Base-by-base conservation (phyloP, 2,329 filamentous ascomycete species). In the Ceratocystiopsis sp. region DNA sequence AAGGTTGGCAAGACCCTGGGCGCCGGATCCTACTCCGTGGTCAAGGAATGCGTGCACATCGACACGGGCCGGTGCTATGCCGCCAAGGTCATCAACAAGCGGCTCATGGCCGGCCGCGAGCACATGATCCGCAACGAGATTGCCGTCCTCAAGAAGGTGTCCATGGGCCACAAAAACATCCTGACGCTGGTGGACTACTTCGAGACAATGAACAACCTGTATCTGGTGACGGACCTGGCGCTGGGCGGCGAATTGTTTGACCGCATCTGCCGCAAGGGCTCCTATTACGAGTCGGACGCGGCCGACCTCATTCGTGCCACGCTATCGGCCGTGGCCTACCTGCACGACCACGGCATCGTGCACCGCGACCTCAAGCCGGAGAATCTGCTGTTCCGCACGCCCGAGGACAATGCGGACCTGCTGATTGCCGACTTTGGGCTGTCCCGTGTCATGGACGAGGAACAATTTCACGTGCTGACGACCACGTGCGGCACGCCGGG, bases 41-140 rank as follows among this genome's bases (percentile, higher is more conserved):
- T 98, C 49, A 96, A 96, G 62, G 91, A 98, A 66, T 98, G 91
- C 59, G 87, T 96, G 25, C 91, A 98, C 60, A 96, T 96, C 56
- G 89, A 96, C 54, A 96, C 91, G 0, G 89, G 89, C 38, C 78
- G 87, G 51, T 96, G 95, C 64, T 98, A 96, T 78, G 91, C 91
- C 25, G 89, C 91, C 48, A 98, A 98, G 62, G 91, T 98, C 49
- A 98, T 98, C 64, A 98, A 98, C 67, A 98, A 98, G 71, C 74
- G 89, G 45, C 68, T 98, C 52, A 98, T 98, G 91, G 84, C 86
- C 8, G 91, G 91, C 33, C 75, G 91, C 52, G 91, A 98, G 65
- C 91, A 96, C 62, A 98, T 98, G 91, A 84, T 93, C 46, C 82
- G 91, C 49, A 98, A 98, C 60, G 91, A 98, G 65, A 98, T 98